Evolutionary conservation across 2,329 filamentous ascomycete genomes (phyloP), one percentile per base, ranked within the genome.

Genomic region (Coleophoma cylindrospora): DNA sequence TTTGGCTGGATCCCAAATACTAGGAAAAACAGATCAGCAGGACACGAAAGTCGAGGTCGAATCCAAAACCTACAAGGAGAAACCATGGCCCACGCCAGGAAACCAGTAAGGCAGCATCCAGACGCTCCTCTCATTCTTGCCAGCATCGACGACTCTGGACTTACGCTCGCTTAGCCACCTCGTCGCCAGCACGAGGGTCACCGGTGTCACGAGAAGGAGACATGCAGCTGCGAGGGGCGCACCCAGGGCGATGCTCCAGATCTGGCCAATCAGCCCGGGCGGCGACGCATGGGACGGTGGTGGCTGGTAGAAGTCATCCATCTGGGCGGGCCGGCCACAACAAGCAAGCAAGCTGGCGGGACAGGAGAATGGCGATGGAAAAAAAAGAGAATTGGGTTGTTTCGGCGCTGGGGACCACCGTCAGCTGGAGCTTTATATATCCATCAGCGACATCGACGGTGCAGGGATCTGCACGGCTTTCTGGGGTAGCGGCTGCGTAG

Each of bases 71-170:
- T 73, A 67, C 55, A 81, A 75, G 17, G 64, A 66, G 38, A 75
- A 57, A 7, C 74, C 69, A 67, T 85, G 78, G 37, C 79, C 77
- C 9, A 84, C 34, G 47, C 76, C 69, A 2, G 81, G 81, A 8
- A 84, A 62, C 76, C 79, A 85, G 64, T 84, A 84, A 27, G 79
- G 78, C 19, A 76, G 56, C 50, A 71, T 64, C 61, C 74, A 74
- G 52, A 78, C 70, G 48, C 65, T 66, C 55, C 48, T 52, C n/a
- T 46, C 54, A 37, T 56, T 47, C 19, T 50, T 34, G 21, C 50
- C 40, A 45, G 34, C 38, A 4, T 44, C 34, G 15, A 36, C 19
- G 17, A 48, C 37, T 17, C 45, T 15, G 8, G 54, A 43, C 15
- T 47, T n/a, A 10, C 52, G 45, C 27, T 55, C 56, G 34, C 57